A percentile compares a stretch with the other conserved stretches of the same genome.
Evolutionary conservation across 169 alveolate genomes (phyloP).

Genomic region (Cyclospora cayetanensis): DNA sequence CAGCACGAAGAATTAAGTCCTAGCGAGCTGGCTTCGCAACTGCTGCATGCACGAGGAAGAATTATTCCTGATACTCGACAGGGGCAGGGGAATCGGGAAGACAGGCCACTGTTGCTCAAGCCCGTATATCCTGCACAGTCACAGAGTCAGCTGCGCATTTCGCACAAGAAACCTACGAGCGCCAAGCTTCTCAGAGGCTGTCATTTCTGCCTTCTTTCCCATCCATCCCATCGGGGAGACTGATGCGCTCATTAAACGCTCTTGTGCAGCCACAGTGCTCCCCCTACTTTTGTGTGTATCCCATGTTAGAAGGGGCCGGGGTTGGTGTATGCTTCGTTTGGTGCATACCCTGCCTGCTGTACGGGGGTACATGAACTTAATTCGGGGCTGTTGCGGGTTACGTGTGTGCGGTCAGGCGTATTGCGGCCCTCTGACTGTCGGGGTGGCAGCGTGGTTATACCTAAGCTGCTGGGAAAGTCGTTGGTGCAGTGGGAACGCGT

Average conservation of each 20-base stretch:
- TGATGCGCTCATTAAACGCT: no score
- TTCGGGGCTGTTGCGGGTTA: no score
- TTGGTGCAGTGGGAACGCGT: slow-evolving; percentile 78
- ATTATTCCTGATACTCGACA: not conserved
- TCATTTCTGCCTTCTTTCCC: not conserved
- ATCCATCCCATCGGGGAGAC: no score
- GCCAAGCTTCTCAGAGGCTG: no score
- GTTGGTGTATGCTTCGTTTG: no score
- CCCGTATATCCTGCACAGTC: slow-evolving; percentile 54
- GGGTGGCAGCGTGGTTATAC: slow-evolving; percentile 70
- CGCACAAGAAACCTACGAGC: no score
- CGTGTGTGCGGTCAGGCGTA: not conserved
- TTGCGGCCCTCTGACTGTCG: slow-evolving; percentile 68
- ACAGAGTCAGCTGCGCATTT: slow-evolving; percentile 24
- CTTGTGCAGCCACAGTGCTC: no score
- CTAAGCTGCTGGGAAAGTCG: slow-evolving; percentile 79
- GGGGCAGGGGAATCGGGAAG: slow-evolving; percentile 22
- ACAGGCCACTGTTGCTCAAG: slow-evolving; percentile 44
- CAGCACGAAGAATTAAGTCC: slow-evolving; percentile 51
- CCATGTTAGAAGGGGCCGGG: no score
- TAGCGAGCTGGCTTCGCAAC: slow-evolving; percentile 54
- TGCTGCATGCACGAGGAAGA: slow-evolving; percentile 44
- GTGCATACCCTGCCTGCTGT: no score
- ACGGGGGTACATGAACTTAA: no score
- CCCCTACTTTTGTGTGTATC: no score